Conservation (phyloP, 495 filamentous ascomycete species). For the Aspergillus sclerotiicarbonarius region DNA sequence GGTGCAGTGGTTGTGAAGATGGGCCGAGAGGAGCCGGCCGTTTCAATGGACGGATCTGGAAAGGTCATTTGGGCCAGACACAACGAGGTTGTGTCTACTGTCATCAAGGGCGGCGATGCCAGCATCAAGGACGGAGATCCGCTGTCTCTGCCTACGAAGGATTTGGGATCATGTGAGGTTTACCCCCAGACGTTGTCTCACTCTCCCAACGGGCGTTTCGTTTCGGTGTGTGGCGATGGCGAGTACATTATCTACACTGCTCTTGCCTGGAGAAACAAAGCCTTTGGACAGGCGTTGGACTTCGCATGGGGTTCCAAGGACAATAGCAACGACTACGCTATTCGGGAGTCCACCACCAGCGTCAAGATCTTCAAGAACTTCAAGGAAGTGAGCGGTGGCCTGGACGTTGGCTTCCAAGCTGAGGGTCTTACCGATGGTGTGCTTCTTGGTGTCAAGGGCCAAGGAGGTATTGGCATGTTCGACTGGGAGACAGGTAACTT, state of each 20-base stretch:
- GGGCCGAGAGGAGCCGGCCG: conserved; percentile 93
- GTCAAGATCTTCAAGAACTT: conserved; percentile 98
- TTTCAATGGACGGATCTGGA: conserved; percentile 93
- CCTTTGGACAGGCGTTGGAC: conserved; percentile 90
- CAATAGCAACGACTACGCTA: conserved; percentile 97
- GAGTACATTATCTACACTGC: conserved; percentile 99
- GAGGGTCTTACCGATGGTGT: conserved; percentile 89
- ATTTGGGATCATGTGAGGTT: conserved; percentile 91
- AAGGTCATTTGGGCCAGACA: conserved; percentile 96
- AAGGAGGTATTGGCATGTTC: conserved; percentile 91
- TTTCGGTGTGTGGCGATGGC: conserved; percentile 94
- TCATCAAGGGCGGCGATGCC: conserved; percentile 88
- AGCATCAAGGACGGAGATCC: conserved; percentile 84
- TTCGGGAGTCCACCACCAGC: conserved; percentile 86
- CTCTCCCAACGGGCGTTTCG: conserved; percentile 96
- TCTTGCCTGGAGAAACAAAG: conserved; percentile 95
- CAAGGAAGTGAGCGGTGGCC: conserved; percentile 81
- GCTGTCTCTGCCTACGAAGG: conserved; percentile 84
- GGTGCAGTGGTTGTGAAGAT: conserved; percentile 97
- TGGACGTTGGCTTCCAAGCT: conserved; percentile 94
- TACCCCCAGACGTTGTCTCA: conserved; percentile 93
- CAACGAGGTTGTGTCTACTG: conserved; percentile 87
- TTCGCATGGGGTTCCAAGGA: conserved; percentile 98
- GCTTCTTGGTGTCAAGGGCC: conserved; percentile 91
- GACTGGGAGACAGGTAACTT: conserved; percentile 91